Evolutionary conservation across 495 filamentous ascomycete species (phyloP), one percentile per base, ranked within the genome.

Genomic region (Amphirosellinia nigrospora): DNA sequence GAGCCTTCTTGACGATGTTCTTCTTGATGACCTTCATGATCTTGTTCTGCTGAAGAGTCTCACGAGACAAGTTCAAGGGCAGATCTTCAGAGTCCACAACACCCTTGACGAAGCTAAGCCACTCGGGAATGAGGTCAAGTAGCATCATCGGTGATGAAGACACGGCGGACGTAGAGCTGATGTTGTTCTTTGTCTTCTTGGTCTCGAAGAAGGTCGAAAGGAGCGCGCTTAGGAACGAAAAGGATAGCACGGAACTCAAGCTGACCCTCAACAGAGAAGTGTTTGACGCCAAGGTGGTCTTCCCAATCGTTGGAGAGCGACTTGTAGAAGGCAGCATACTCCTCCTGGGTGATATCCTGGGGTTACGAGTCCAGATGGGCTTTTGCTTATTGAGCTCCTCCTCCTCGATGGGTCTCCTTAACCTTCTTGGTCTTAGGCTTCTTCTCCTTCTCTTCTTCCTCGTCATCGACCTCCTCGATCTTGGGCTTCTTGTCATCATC

Each of bases 11-110:
- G 87, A 99, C 94, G 71, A 99, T 96, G 91, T 99, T 99, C 94
- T 99, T 99, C 88, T 93, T 94, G 90, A 99, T 99, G 79, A 99
- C 96, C 90, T 99, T 99, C 96, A 99, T 97, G 88, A 99, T 99
- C 93, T 98, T 98, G 92, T 98, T 98, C 88, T 98, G 96, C 86
- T 99, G 96, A 59, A 99, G 93, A 69, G 96, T 98, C 90, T 99
- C 96, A 90, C 96, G 96, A 82, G 96, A 98, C 84, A 99, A 84
- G 89, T 99, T 99, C 78, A 99, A 90, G 70, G 96, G 96, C 43
- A 99, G 92, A 85, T 99, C 96, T 88, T 99, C 96, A 72, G 96
- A 99, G 86, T 99, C 96, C 79, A 99, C 96, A 77, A 99, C 96
- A 88, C 96, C 96, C 92, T 98, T 98, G 89, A 99, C 83, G 86